Percentiles rank a stretch among this genome's conserved stretches.
These are phyloP conservation scores for Venturia effusa DNA, from an alignment of 2,329 filamentous ascomycete species.

Conservation along the genomic window DNA sequence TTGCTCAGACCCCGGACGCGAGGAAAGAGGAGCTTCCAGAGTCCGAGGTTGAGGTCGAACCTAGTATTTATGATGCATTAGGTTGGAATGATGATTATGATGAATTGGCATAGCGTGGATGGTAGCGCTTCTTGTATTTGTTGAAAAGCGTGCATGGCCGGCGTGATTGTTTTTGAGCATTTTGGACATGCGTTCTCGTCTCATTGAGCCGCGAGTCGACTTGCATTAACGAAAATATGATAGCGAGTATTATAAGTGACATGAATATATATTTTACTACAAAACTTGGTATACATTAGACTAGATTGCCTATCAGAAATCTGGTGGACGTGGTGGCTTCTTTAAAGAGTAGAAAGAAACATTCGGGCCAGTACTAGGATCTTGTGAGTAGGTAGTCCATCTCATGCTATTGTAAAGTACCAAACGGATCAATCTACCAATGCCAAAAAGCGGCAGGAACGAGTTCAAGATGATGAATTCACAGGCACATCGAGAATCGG, in stretches of 20 bases:
- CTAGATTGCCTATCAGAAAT: no score
- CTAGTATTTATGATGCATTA: conserved; percentile 31
- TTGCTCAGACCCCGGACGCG: not conserved
- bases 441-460: no score
- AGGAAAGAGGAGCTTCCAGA: not conserved
- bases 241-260: not conserved
- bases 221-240: conserved; percentile 1
- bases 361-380: no score
- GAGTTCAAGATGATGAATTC: no score
- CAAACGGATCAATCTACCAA: no score
- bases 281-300: no score
- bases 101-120: conserved; percentile 1
- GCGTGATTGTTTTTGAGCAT: not conserved
- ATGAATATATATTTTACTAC: not conserved
- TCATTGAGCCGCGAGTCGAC: not conserved
- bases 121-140: not conserved
- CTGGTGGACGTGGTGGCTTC: no score
- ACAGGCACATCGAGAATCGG: no score
- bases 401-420: no score
- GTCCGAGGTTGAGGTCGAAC: conserved; percentile 14
- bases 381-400: no score
- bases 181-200: not conserved
- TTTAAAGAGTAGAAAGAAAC: no score
- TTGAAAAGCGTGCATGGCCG: not conserved
- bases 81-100: conserved; percentile 35